Base-by-base conservation (phyloP, 2,329 filamentous ascomycete genomes). In the Dothiorella sarmentorum region DNA sequence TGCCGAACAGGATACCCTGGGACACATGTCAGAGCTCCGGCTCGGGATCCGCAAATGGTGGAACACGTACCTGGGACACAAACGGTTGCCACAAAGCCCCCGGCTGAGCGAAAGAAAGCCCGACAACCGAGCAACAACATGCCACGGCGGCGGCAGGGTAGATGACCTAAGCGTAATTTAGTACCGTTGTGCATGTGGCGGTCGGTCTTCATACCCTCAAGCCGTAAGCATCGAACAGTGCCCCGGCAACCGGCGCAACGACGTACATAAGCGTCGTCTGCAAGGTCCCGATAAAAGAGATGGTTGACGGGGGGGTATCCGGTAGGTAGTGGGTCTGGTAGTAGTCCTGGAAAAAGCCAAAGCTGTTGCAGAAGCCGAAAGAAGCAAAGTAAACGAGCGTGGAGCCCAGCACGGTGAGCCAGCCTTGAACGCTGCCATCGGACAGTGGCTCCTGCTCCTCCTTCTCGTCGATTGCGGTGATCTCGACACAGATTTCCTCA, bases 331-430 rank as follows among this genome's bases (percentile, higher is more conserved):
- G 67, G 11, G 63, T 65, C 33, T 56, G 65, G 57, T 73, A 73
- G 56, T 69, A 69, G 20, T 72, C 69, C 47, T 71, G 70, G 51
- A 72, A 71, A 20, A 71, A 63, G 37, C 69, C 69, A 53, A 68
- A 71, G 13, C 65, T 38, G 42, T 58, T 58, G n/a, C 29, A 31
- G 31, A 45, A 47, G 29, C 55, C 55, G 42, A 58, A 42, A 33
- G 37, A 43, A 26, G 37, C 37, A 44, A 56, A 56, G 13, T 43
- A 44, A 15, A 44, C 52, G 38, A 56, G 52, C 4, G 40, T n/a
- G 4, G 52, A 42, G 18, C 52, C 52, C 4, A 56, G 52, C 13
- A 56, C 37, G 18, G 40, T 44, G 6, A 56, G 52, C 52, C 49
- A 53, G n/a, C 33, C 49, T 40, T 38, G 49, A 38, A 53, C 15